Base-by-base conservation (phyloP, 1,139 yeast genomes). In the Taiozyma sp. region DNA sequence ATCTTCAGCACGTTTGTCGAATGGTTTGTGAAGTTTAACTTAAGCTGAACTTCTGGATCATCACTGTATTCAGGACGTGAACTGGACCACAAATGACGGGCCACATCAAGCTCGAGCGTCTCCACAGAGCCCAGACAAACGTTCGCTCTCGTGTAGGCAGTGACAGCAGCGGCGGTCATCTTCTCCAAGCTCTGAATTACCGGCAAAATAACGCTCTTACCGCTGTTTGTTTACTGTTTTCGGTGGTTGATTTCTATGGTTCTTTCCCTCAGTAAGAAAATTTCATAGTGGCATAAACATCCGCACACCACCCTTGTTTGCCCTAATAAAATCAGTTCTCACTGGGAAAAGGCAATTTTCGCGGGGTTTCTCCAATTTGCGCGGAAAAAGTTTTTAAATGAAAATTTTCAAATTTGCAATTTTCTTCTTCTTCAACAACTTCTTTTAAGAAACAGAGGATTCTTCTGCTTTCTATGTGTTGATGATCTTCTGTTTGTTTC, bases 51-150 rank as follows among this genome's bases (percentile, higher is more conserved):
- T 27, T 56, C 59, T 40, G 62, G 58, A 51, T 57, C 62, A 6
- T 22, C 27, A 4, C 29, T n/a, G 3, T 27, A 27, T 8, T 38
- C 39, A 14, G 45, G 32, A 38, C 54, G 49, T 13, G 53, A 30
- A 4, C 50, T 30, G 4, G 56, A 39, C 64, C 64, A 59, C 14
- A 60, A 46, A 46, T 59, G 58, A n/a, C 58, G 54, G 0, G 62
- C 61, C 16, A 60, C 57, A 29, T 60, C 63, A 14, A 62, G 49
- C 24, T 58, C 59, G 14, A 57, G 46, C 16, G 28, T 40, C 10
- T 22, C 29, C 6, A 8, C 4, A 14, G 23, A 9, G 2, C 43
- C 43, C 30, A 24, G n/a, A 2, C 16, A 23, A 12, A 24, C 19
- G 10, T 40, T 40, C 27, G 8, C 19, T 23, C 43, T 40, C 19